Conservation (phyloP, 2,329 filamentous ascomycete species). For the Teratosphaeria viscida region DNA sequence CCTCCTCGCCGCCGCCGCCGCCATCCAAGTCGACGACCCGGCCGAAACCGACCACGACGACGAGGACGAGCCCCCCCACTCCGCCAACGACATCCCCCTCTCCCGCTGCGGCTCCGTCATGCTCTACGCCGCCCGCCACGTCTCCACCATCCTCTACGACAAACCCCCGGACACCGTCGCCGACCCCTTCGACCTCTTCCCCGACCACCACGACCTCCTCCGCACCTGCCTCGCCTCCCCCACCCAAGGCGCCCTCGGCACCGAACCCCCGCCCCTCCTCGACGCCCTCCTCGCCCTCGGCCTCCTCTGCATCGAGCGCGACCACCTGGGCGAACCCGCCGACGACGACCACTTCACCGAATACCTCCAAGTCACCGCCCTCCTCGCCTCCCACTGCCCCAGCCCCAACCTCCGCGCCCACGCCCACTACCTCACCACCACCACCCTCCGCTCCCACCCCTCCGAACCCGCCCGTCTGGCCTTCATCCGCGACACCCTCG, state of each 20-base stretch:
- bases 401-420: conserved; percentile 38
- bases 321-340: conserved; percentile 35
- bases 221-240: conserved; percentile 39
- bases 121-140: conserved; percentile 43
- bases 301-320: conserved; percentile 37
- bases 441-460: conserved; percentile 43
- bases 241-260: conserved; percentile 29
- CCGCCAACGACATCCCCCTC: conserved; percentile 44
- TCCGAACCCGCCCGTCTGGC: conserved; percentile 41
- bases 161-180: conserved; percentile 13
- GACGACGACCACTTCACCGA: conserved; percentile 43
- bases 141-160: conserved; percentile 40
- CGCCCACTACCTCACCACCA: conserved; percentile 39
- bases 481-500: conserved; percentile 45
- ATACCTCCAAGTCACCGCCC: conserved; percentile 40
- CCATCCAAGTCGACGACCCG: conserved; percentile 28
- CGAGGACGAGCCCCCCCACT: conserved; percentile 45
- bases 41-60: conserved; percentile 30
- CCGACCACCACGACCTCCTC: conserved; percentile 41
- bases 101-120: conserved; percentile 46
- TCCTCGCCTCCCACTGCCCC: conserved; percentile 39
- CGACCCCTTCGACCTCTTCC: conserved; percentile 38
- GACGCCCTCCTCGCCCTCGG: conserved; percentile 45
- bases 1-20: conserved; percentile 36
- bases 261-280: conserved; percentile 41